phyloP scores from a whole-genome alignment of 192 early-diverging fungal genomes.

The Martensiomyces pterosporus region DNA sequence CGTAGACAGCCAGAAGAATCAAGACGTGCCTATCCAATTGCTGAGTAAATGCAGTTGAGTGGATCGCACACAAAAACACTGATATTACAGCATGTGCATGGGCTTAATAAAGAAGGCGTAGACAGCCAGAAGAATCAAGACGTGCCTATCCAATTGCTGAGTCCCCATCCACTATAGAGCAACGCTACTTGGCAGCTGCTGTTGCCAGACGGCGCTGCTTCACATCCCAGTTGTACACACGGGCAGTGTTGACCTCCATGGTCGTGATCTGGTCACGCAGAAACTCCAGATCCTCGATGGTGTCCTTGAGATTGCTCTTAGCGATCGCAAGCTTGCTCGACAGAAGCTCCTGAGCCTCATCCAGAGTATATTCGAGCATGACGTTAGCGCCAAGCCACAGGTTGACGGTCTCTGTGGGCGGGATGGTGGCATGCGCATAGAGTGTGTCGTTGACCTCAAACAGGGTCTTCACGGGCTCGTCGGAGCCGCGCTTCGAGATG shows the following conservation, averaged over 20 bases:
- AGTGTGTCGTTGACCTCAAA: constrained; percentile 96
- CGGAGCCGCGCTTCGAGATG: constrained; percentile 54
- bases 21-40: too few relatives aligned
- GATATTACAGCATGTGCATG: too few relatives aligned
- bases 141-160: too few relatives aligned
- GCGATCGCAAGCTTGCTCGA: constrained; percentile 71
- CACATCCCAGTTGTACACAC: constrained; percentile 98
- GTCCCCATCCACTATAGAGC: too few relatives aligned
- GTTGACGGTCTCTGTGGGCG: constrained; percentile 74
- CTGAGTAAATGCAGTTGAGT: too few relatives aligned
- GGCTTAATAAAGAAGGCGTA: too few relatives aligned
- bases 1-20: too few relatives aligned
- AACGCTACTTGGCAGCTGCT: too few relatives aligned
- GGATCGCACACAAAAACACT: too few relatives aligned
- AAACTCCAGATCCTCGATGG: constrained; percentile 88
- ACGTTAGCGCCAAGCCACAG: constrained; percentile 98
- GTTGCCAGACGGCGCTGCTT: constrained; percentile 59
- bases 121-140: too few relatives aligned
- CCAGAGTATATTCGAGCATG: constrained; percentile 93
- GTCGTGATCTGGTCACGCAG: constrained; percentile 96
- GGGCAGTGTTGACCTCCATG: constrained; percentile 98
- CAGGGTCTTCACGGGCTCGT: constrained; percentile 71
- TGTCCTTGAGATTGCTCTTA: constrained; percentile 63
- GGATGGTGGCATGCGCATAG: constrained; percentile 78
- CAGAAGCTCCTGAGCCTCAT: constrained; percentile 80